Evolutionary conservation across 2,329 filamentous ascomycete genomes (phyloP), one percentile per base, ranked within the genome.

Genomic region (Pseudocercospora musae): DNA sequence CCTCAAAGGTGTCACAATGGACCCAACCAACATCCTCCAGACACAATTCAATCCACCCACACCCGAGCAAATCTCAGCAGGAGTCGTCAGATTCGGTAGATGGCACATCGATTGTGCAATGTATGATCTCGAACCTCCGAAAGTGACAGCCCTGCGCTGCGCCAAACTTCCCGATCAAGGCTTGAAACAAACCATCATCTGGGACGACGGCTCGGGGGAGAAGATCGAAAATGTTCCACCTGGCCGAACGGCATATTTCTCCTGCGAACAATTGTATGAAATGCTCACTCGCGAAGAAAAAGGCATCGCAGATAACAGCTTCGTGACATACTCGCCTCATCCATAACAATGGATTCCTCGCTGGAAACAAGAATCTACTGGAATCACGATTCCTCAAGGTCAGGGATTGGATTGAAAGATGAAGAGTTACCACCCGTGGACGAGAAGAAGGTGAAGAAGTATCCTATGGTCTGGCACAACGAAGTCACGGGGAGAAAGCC

Each of bases 21-120:
- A 56, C 37, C 31, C 53, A 23, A 56, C 53, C 20, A 56, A 31
- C 21, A 56, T 56, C 29, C 53, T 56, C 27, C 42, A 56, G 31
- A 56, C 53, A 18, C 53, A 56, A 42, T 31, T 56, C 31, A 44
- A 56, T 23, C 33, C 53, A 8, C 53, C 53, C 4, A 23, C 53
- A 5, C 18, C 33, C 10, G 53, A 56, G 20, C 33, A 56, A 11
- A 56, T 56, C 20, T 20, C 21, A 6, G 21, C 31, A n/a, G 33
- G 53, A 11, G 4, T 56, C 37, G 33, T 44, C 13, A 25, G 53
- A 10, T 56, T 56, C 20, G 53, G 53, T n/a, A 25, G 53, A 23
- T 56, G 53, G 53, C 53, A 56, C 20, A 56, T 56, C n/a, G 53
- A 44, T 44, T 56, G 53, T 29, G 53, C 53, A 23, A 56, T 56